Conservation (phyloP, 164 flowering plant species). For the Amborella trichopoda region DNA sequence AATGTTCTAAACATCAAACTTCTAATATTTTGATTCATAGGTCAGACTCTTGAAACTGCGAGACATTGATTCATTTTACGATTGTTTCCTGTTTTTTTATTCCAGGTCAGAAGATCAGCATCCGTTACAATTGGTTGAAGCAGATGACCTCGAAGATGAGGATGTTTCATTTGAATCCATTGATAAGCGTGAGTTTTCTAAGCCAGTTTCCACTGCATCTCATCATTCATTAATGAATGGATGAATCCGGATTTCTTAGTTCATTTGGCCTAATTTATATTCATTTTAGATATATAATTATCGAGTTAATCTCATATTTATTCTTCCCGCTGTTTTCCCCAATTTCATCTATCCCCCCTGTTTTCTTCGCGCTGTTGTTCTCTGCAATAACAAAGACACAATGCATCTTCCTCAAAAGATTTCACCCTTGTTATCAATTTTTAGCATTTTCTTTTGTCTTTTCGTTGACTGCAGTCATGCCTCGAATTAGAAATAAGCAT, state of each 20-base stretch:
- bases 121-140: slow-evolving; percentile 74
- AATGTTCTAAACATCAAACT: too few relatives aligned
- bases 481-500: too few relatives aligned
- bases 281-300: background rate
- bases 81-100: too few relatives aligned
- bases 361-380: too few relatives aligned
- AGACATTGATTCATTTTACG: too few relatives aligned
- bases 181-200: slow-evolving; percentile 46
- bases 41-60: background rate
- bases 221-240: background rate
- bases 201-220: background rate
- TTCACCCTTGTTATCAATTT: too few relatives aligned
- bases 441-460: too few relatives aligned
- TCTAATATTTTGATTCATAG: background rate
- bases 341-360: background rate
- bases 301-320: background rate
- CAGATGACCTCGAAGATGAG: slow-evolving; percentile 84
- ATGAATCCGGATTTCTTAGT: background rate
- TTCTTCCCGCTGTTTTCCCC: background rate
- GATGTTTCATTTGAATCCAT: slow-evolving; percentile 89
- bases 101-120: slow-evolving; percentile 64
- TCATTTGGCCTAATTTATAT: background rate
- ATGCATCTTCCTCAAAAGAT: too few relatives aligned
- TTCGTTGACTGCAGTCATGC: too few relatives aligned
- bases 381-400: too few relatives aligned